Percentiles rank a stretch among this genome's conserved stretches.
phyloP scores from a whole-genome alignment of 352 stramenopile genomes.

The Globisporangium rhizosaccharum region DNA sequence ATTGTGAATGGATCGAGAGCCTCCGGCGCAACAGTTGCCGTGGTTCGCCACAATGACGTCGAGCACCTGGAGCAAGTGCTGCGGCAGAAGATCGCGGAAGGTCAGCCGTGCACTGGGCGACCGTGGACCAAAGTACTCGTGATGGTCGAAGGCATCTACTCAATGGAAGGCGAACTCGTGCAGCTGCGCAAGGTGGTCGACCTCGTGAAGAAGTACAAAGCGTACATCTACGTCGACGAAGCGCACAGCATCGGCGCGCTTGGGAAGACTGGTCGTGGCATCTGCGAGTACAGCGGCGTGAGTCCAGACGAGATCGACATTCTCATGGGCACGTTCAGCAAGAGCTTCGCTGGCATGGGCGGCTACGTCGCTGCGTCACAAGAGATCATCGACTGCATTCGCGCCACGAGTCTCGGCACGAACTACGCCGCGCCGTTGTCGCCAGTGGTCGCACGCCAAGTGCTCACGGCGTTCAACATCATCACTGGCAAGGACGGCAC shows the following conservation, averaged over 20 bases:
- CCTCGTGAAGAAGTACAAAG: slow-evolving; percentile 95
- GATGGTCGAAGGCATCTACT: slow-evolving; percentile 97
- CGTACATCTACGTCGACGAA: slow-evolving; percentile 97
- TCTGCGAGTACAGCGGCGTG: slow-evolving; percentile 94
- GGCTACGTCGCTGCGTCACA: slow-evolving; percentile 94
- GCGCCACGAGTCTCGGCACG: slow-evolving; percentile 32
- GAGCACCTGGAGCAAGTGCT: slow-evolving; percentile 90
- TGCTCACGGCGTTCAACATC: slow-evolving; percentile 60
- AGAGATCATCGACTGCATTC: slow-evolving; percentile 50
- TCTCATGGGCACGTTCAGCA: slow-evolving; percentile 99
- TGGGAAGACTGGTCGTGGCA: slow-evolving; percentile 90
- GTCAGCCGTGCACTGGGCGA: slow-evolving; percentile 90
- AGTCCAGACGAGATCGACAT: slow-evolving; percentile 96
- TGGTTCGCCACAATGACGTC: slow-evolving; percentile 97
- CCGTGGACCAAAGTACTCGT: slow-evolving; percentile 98
- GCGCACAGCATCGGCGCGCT: slow-evolving; percentile 96
- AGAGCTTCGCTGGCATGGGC: slow-evolving; percentile 97
- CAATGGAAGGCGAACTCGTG: slow-evolving; percentile 97
- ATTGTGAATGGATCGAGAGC: slow-evolving; percentile 86
- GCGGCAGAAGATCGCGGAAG: slow-evolving; percentile 61
- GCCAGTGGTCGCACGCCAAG: slow-evolving; percentile 35
- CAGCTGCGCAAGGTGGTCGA: slow-evolving; percentile 90
- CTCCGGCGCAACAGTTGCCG: slow-evolving; percentile 89
- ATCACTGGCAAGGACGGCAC: slow-evolving; percentile 90
- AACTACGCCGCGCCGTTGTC: slow-evolving; percentile 42